Base-by-base conservation (phyloP, 306 rosid species). In the Vigna nakashimae region DNA sequence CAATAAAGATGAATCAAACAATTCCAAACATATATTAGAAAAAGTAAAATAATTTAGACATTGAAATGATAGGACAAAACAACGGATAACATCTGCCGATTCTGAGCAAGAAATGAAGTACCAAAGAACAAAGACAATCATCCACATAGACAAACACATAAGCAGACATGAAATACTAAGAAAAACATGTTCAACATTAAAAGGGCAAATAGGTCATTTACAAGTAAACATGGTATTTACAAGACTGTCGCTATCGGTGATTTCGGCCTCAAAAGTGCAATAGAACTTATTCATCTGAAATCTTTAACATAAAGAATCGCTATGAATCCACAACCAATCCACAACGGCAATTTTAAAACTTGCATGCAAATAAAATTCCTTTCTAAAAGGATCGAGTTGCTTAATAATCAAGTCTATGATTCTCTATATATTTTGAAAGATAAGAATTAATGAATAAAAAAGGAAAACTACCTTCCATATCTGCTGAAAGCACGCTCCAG, bases 401-500 rank as follows among this genome's bases (percentile, higher is more conserved):
- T 53, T 24, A 49, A 62, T 2, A 36, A 45, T 16, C 0, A 48
- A 57, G 16, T 36, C 3, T 1, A 8, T 28, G 17, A 13, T 24
- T 36, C 9, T 8, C 55, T 26, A 40, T 51, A 30, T 9, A 24
- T 22, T 64, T 15, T 9, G 3, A 51, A 12, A 7, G 18, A 58
- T 22, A 36, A 2, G 38, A 30, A n/a, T 2, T 12, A 43, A 68
- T 13, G 0, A 24, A 9, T 9, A 22, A 24, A 15, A 26, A 7
- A 59, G 30, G 3, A 22, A 32, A 5, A 71, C 73, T 84, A 90
- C 96, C 91, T 87, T 58, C 96, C 96, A 43, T 90, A 90, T 87
- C 87, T 72, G 84, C 83, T 71, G 56, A 90, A 90, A 46, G 80
- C 65, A 1, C 85, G 75, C 13, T 90, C 92, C 53, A 90, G 86